Evolutionary conservation across 164 flowering plant species (phyloP).

Genomic region (Vitis rotundifolia): DNA sequence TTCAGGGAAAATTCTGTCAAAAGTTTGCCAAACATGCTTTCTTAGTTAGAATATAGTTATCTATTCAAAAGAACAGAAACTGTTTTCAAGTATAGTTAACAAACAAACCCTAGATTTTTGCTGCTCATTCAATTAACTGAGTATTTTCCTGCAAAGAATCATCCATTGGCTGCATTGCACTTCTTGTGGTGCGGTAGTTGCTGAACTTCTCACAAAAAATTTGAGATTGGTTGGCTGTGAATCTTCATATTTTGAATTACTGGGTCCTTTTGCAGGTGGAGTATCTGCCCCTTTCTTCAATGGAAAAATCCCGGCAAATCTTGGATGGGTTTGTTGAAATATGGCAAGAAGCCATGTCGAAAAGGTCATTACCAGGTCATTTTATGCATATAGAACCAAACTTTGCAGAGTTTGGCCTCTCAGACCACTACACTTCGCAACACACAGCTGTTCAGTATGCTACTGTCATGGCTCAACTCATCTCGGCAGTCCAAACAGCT

Average conservation of each 20-base stretch:
- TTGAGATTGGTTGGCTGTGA: background rate
- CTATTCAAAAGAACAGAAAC: too few species aligned
- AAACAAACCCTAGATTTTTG: too few species aligned
- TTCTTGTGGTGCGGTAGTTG: too few species aligned
- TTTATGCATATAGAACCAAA: slow-evolving; percentile 76
- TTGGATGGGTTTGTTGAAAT: slow-evolving; percentile 79
- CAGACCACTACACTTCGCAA: slow-evolving; percentile 66
- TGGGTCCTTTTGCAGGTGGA: slow-evolving; percentile 61
- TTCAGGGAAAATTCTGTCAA: too few species aligned
- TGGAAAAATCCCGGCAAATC: slow-evolving; percentile 66
- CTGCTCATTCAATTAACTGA: too few species aligned
- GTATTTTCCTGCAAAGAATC: too few species aligned
- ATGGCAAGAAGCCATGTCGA: slow-evolving; percentile 75
- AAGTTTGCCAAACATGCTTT: too few species aligned
- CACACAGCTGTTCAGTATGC: slow-evolving; percentile 93
- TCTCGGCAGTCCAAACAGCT: slow-evolving; percentile 58
- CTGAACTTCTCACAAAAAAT: background rate
- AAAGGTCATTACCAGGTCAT: slow-evolving; percentile 83
- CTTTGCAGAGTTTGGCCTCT: slow-evolving; percentile 73
- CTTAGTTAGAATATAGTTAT: too few species aligned
- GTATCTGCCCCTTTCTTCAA: slow-evolving; percentile 85
- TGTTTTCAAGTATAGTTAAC: too few species aligned
- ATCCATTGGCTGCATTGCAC: too few species aligned
- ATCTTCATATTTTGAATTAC: background rate
- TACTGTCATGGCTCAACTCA: slow-evolving; percentile 60